Evolutionary conservation across 805 yeast genomes (phyloP), one percentile per base, ranked within the genome.

Genomic region (Cyberlindnera xylosilytica): DNA sequence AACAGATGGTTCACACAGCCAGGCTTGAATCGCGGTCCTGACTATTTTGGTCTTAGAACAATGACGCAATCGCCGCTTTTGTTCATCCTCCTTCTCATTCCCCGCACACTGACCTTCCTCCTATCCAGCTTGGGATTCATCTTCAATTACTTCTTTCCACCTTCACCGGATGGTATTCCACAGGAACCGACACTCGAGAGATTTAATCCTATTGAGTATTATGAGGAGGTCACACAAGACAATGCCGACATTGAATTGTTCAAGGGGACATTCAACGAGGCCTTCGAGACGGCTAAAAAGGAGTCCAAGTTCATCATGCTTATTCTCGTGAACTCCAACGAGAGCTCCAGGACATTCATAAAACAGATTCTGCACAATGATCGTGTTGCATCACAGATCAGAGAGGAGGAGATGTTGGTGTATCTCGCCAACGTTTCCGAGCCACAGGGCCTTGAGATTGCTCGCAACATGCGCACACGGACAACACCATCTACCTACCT

Each of bases 401-500:
- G 60, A 11, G 62, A 63, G 2, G 68, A 74, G 31, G 70, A 81
- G 35, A 44, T 76, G n/a, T 48, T 78, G 1, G 66, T 83, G 1
- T 85, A 83, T 71, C 73, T 83, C 30, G 86, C 87, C 0, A 78
- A 81, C 49, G 79, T 78, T 19, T 62, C 70, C 13, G 79, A 79
- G 49, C 71, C 82, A 1, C 91, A 85, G 58, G 76, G 85, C 3
- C 79, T 76, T 66, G 79, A 79, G 44, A 73, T 85, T 31, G 85
- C 87, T 1, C 72, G 72, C 48, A 66, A 74, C 29, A 68, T 83
- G 47, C 70, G 67, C 28, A 72, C 76, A 2, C 68, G 72, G 20
- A 67, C 73, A 29, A 64, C 79, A 19, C 91, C 93, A 1, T 78
- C 70, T 45, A 62, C 77, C 13, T 70, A 66, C 41, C 65, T 72